Evolutionary conservation across 2,329 filamentous ascomycete species (phyloP), one percentile per base, ranked within the genome.

Genomic region (Clonostachys solani): DNA sequence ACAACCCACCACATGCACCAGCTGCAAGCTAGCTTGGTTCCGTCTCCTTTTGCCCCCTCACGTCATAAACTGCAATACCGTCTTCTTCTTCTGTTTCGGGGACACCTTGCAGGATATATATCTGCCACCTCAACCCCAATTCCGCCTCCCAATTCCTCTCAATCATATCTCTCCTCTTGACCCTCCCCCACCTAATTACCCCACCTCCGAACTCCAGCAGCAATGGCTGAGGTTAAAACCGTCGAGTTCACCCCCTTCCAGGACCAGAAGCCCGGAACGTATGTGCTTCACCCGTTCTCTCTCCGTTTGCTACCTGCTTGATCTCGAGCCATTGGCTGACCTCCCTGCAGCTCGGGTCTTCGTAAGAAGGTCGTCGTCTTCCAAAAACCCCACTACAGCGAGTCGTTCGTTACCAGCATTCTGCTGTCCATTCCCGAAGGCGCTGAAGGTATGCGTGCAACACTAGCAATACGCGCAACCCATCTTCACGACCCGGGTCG

Each of bases 201-300:
- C 49, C 43, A 35, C 42, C 50, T 42, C 46, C 54, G 64, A 19
- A 38, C 12, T 17, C 15, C 23, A 19, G 33, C 43, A 45, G 78
- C 54, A 62, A 94, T 96, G 90, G 38, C 34, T 15, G 72, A 73
- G 56, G 65, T 77, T 70, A 80, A 89, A 71, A 89, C 86, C 47
- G 88, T 96, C 62, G 81, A 87, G 58, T 83, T 96, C 69, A 84
- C 83, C 68, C 83, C 92, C 50, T 96, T 94, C 72, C 80, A 86
- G 54, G 94, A 97, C 80, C 94, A 99, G 81, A 99, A 99, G 81
- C 91, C 92, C 55, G 92, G 92, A 81, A 97, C 92, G 92, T 96
- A 84, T 72, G 92, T 42, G 23, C 23, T 10, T 29, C 4, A 4
- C 3, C 8, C 9, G 1, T 10, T 29, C 23, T 29, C 8, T 29